Evolutionary conservation across 2,329 filamentous ascomycete species (phyloP), one percentile per base, ranked within the genome.

Genomic region (Ascocoryne sarcoides): DNA sequence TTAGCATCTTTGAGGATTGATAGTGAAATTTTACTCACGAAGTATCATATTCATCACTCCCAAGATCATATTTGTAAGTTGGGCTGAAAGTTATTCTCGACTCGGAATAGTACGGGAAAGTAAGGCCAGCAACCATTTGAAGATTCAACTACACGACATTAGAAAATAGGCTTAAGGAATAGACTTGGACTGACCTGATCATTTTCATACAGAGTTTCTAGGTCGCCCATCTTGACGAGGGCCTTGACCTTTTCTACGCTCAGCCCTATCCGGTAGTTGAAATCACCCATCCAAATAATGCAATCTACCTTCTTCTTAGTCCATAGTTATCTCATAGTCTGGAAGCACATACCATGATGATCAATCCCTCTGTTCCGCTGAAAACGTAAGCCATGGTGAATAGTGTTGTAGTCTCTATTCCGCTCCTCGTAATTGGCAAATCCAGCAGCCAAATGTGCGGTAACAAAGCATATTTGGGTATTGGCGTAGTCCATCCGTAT

Each of bases 351-450:
- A 76, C 81, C 87, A 58, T 98, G 92, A 59, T 96, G 84, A 53
- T 92, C 86, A 47, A 98, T 96, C 4, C 83, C 76, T 42, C 88
- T 73, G 55, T 95, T 95, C 40, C 87, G 76, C 61, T 95, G 90
- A 58, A 98, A 98, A 29, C 85, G 77, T 23, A 98, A 64, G 3
- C 92, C 92, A 45, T 84, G 76, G 51, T 84, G 82, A 46, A 60
- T 60, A 7, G 57, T 60, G 28, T 39, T 48, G 84, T 95, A 98
- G 62, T 98, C 92, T 42, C 84, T 77, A 57, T 98, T 96, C 42
- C 92, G 73, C 60, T 98, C 92, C 48, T 96, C 90, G 58, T 95
- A 95, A 58, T 98, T 98, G 48, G 86, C 78, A 62, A 96, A 96
- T 0, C 92, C 92, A 42, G 92, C 92, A 20, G 92, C 92, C 59